Conservation (phyloP, 2,329 filamentous ascomycete species). For the Exophiala aquamarina region DNA sequence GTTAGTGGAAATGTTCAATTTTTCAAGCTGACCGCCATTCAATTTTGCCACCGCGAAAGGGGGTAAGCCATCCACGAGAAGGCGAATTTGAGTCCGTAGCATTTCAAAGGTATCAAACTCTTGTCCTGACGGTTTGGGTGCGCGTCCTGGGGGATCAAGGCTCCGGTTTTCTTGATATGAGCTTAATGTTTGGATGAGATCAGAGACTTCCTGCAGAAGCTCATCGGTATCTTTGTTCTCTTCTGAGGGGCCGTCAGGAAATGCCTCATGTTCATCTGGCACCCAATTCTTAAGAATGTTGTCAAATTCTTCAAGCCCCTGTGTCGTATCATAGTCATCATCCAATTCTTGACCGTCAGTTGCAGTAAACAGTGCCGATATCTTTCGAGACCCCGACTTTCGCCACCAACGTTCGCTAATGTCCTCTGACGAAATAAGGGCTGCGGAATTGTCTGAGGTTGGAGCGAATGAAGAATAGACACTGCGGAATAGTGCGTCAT, state of each 20-base stretch:
- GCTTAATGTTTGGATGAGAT: constrained; percentile 60
- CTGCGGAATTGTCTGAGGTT: constrained; percentile 44
- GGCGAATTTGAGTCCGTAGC: constrained; percentile 70
- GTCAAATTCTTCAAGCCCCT: constrained; percentile 38
- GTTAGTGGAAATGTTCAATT: constrained; percentile 77
- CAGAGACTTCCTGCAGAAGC: constrained; percentile 58
- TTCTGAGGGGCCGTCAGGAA: constrained; percentile 29
- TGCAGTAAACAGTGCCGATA: constrained; percentile 26
- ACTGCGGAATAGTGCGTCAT: constrained; percentile 38
- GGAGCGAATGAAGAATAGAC: constrained; percentile 52
- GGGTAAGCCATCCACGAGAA: constrained; percentile 73
- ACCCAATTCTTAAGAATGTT: constrained; percentile 44
- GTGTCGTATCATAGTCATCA: constrained; percentile 30
- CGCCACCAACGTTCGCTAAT: constrained; percentile 49
- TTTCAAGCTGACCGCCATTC: constrained; percentile 80
- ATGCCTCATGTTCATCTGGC: constrained; percentile 34
- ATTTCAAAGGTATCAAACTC: constrained; percentile 66
- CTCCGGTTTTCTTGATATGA: constrained; percentile 64
- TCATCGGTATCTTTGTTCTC: constrained; percentile 49
- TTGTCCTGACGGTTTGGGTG: constrained; percentile 53
- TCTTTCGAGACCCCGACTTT: constrained; percentile 39
- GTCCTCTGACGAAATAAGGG: constrained; percentile 42
- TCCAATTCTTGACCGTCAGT: constrained; percentile 20
- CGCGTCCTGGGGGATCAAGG: constrained; percentile 46
- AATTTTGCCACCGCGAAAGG: constrained; percentile 85